Conservation (phyloP, 768 basidiomycete species). For the Suillus sp. region DNA sequence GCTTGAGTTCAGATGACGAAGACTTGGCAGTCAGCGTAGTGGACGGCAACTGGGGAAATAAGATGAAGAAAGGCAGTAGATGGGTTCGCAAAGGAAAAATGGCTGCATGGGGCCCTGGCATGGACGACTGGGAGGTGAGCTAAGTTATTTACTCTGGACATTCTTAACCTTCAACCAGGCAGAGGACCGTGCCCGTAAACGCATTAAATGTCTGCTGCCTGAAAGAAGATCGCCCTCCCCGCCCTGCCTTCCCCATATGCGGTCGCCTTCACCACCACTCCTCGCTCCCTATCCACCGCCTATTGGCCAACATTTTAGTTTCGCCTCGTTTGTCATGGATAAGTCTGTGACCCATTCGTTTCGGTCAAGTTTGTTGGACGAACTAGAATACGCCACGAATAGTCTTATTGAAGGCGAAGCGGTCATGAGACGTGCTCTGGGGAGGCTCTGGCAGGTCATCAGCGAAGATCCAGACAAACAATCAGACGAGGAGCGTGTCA, state of each 20-base stretch:
- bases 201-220: conserved; percentile 69
- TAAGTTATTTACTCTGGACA: conserved; percentile 12
- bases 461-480: conserved; percentile 61
- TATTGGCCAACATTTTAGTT: conserved; percentile 66
- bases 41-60: conserved; percentile 85
- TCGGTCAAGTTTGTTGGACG: conserved; percentile 74
- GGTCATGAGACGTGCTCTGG: conserved; percentile 69
- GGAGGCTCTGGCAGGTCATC: conserved; percentile 80
- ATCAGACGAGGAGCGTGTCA: conserved; percentile 40
- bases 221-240: conserved; percentile 71
- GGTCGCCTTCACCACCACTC: conserved; percentile 78
- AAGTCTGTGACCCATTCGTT: conserved; percentile 83
- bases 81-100: conserved; percentile 86
- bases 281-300: conserved; percentile 76
- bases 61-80: conserved; percentile 70
- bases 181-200: conserved; percentile 83
- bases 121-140: conserved; percentile 83
- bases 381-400: conserved; percentile 81
- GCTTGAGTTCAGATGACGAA: conserved; percentile 64
- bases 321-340: conserved; percentile 85
- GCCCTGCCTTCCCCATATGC: conserved; percentile 71
- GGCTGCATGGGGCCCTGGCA: conserved; percentile 78
- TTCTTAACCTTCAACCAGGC: conserved; percentile 45
- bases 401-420: conserved; percentile 84
- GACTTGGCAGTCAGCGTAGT: conserved; percentile 51